Base-by-base conservation (phyloP, 176 grass and related monocot species). In the Eragrostis curvula region DNA sequence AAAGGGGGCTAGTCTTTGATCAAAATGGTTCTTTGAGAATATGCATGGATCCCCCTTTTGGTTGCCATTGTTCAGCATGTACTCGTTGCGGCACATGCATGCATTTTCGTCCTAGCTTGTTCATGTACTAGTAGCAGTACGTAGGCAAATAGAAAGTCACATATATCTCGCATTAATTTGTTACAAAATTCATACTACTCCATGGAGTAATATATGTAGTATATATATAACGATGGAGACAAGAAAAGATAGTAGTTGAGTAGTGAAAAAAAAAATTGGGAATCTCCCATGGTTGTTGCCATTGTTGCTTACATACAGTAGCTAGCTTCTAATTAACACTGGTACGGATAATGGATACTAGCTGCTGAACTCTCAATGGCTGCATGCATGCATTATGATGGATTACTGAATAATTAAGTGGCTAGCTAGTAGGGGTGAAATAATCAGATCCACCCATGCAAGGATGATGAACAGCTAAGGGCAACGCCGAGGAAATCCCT, bases 401-500 rank as follows among this genome's bases (percentile, higher is more conserved):
- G 32, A 36, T 36, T 36, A 4, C 3, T 27, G 10, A 24, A 64
- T 32, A 9, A 68, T 65, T 47, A 10, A 57, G 7, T 57, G 23
- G 21, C 53, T 23, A 53, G 51, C 16, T 59, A 58, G 3, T 8
- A 17, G 14, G 6, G 3, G 0, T 60, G 8, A 8, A 25, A 48
- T 12, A 15, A 7, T 79, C 67, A 93, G 76, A 97, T 94, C 92
- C 95, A 97, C 10, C 83, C 92, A 67, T 90, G 32, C 32, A 94
- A 82, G 2, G 89, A 90, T 49, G 92, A 64, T 5, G 87, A 86
- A 70, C 95, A 94, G 59, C n/a, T n/a, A n/a, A 97, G 87, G 12
- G 92, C 32, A 59, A 97, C 95, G 66, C 95, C 95, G 72, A 97
- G 74, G 83, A 97, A 97, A 75, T 97, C 95, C 79, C 92, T 90